Conservation (phyloP, 179 eudicot genomes). For the Silene noctiflora region DNA sequence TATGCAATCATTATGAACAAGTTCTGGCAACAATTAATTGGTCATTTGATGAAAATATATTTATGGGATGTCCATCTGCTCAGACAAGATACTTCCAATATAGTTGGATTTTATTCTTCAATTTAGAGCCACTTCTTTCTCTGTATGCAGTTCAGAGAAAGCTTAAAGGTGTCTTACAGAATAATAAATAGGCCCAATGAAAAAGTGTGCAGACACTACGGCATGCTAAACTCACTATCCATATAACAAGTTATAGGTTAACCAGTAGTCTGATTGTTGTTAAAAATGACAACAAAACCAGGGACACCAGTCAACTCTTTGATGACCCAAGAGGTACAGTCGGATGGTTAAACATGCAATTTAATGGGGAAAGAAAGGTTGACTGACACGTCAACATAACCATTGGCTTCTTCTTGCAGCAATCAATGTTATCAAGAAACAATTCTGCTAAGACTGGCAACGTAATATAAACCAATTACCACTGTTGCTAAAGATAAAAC, state of each 20-base stretch:
- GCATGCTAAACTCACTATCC: neutral
- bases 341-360: neutral
- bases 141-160: neutral
- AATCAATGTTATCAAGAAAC: neutral
- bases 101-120: no score
- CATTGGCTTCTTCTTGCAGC: neutral
- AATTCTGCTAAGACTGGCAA: neutral
- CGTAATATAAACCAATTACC: neutral
- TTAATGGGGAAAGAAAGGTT: neutral
- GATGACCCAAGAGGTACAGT: neutral
- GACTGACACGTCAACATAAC: neutral
- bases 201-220: neutral
- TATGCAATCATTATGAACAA: neutral
- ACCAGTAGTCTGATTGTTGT: neutral
- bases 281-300: neutral
- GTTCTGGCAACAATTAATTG: neutral
- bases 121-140: neutral
- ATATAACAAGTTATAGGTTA: neutral
- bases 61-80: neutral
- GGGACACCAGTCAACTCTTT: neutral
- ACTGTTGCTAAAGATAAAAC: neutral
- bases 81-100: neutral
- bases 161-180: neutral
- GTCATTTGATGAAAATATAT: neutral
- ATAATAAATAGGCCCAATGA: neutral